phyloP scores from a whole-genome alignment of 2,329 filamentous ascomycete species.

The Penicillium sp. region DNA sequence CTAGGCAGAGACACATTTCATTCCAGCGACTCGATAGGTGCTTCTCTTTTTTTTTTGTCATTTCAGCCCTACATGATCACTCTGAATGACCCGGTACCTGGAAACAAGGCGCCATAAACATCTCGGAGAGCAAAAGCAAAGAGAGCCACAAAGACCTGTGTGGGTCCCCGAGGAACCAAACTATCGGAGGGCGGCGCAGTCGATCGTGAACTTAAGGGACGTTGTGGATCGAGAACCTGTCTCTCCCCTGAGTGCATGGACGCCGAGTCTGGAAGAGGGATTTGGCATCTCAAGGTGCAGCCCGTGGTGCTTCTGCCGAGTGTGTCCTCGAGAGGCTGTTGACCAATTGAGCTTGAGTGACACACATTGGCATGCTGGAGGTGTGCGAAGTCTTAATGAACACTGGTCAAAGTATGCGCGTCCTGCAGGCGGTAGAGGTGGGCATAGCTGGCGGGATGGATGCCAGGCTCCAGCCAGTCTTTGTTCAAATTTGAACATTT shows the following conservation, averaged over 20 bases:
- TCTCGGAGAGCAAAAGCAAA: background rate
- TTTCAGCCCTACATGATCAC: conserved; percentile 1
- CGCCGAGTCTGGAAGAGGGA: background rate
- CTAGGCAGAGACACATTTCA: background rate
- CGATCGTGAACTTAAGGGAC: conserved; percentile 15
- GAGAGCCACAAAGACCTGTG: background rate
- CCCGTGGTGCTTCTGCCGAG: conserved; percentile 7
- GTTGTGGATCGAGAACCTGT: conserved; percentile 6
- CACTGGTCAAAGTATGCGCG: conserved; percentile 1
- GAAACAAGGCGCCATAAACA: background rate
- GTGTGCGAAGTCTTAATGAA: background rate
- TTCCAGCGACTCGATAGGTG: background rate
- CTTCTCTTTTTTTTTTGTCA: conserved; percentile 1
- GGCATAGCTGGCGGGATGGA: conserved; percentile 3
- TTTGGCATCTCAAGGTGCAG: conserved; percentile 2
- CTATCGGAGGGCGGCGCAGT: conserved; percentile 21
- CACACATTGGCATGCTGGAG: conserved; percentile 17
- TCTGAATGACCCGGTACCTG: background rate
- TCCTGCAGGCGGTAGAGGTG: conserved; percentile 13
- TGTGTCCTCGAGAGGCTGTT: conserved; percentile 11
- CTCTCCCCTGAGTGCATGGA: conserved; percentile 21
- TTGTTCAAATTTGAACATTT: background rate
- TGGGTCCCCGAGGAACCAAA: conserved; percentile 16
- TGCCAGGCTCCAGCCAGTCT: background rate
- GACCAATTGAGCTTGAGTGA: conserved; percentile 18